phyloP scores from a whole-genome alignment of 1,139 yeast genomes.

The Blastobotrys proliferans region DNA sequence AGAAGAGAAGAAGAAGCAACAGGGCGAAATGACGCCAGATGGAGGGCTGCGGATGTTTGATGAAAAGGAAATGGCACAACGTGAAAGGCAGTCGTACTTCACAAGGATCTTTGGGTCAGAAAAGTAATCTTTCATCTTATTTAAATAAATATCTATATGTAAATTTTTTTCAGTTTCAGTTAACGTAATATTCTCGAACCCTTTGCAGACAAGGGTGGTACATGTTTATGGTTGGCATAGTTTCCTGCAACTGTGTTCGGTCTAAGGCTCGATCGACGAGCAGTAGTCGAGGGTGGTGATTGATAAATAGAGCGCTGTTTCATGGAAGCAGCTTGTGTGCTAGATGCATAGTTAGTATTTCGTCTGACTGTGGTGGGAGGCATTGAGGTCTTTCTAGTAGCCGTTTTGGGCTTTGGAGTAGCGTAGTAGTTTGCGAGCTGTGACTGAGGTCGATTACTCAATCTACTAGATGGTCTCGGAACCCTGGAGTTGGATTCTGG shows the following conservation, averaged over 20 bases:
- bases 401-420: too few relatives aligned
- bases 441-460: neutral
- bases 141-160: too few relatives aligned
- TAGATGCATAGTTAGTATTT: neutral
- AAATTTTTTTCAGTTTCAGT: too few relatives aligned
- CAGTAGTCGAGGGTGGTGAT: too few relatives aligned
- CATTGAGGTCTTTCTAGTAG: conserved; percentile 1
- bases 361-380: conserved; percentile 4
- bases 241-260: too few relatives aligned
- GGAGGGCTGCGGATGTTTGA: conserved; percentile 45
- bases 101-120: conserved; percentile 40
- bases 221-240: too few relatives aligned
- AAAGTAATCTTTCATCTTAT: too few relatives aligned
- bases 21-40: conserved; percentile 47
- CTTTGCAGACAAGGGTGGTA: too few relatives aligned
- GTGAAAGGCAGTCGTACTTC: conserved; percentile 38
- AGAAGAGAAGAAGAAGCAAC: conserved; percentile 44
- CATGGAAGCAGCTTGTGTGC: too few relatives aligned
- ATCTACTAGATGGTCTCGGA: conserved; percentile 3
- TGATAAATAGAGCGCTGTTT: too few relatives aligned
- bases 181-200: too few relatives aligned
- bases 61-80: conserved; percentile 40
- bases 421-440: neutral
- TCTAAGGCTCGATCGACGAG: too few relatives aligned
- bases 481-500: conserved; percentile 3